These are phyloP conservation scores for Suhomyces guaymorum DNA, from an alignment of 1,139 yeast genomes.

Conservation along the genomic window DNA sequence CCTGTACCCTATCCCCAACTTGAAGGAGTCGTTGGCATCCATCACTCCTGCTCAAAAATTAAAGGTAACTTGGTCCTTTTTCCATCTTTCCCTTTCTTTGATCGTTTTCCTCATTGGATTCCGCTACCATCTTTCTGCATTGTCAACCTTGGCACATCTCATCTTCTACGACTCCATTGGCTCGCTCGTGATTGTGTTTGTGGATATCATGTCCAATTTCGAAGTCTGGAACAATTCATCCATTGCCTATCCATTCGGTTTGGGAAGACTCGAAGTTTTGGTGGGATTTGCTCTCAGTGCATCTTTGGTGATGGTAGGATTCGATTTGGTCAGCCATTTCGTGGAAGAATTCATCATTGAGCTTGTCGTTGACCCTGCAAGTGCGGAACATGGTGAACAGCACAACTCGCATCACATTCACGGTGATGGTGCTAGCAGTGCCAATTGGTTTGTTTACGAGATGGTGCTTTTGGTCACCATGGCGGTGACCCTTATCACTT, in stretches of 20 bases:
- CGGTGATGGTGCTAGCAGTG: constrained; percentile 31
- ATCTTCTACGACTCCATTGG: constrained; percentile 86
- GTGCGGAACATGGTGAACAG: constrained; percentile 28
- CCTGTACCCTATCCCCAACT: constrained; percentile 76
- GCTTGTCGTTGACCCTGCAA: constrained; percentile 43
- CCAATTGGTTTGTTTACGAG: constrained; percentile 38
- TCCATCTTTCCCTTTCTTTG: constrained; percentile 59
- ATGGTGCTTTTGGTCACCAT: constrained; percentile 29
- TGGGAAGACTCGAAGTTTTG: constrained; percentile 83
- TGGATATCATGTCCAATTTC: constrained; percentile 81
- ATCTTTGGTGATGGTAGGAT: constrained; percentile 84
- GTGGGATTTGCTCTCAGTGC: constrained; percentile 87
- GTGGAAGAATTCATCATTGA: constrained; percentile 69
- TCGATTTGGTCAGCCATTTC: constrained; percentile 82
- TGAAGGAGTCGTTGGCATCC: constrained; percentile 59
- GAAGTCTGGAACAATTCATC: constrained; percentile 91
- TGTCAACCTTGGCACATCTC: constrained; percentile 83
- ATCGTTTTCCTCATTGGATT: constrained; percentile 64
- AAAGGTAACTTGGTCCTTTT: constrained; percentile 64
- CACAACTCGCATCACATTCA: constrained; percentile 57
- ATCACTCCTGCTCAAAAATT: constrained; percentile 54
- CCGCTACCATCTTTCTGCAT: constrained; percentile 55
- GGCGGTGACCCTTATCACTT: constrained; percentile 37
- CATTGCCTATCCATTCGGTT: constrained; percentile 84
- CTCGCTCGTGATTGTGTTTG: constrained; percentile 66